Base-by-base conservation (phyloP, 208 protist species). In the Leishmania arabica region DNA sequence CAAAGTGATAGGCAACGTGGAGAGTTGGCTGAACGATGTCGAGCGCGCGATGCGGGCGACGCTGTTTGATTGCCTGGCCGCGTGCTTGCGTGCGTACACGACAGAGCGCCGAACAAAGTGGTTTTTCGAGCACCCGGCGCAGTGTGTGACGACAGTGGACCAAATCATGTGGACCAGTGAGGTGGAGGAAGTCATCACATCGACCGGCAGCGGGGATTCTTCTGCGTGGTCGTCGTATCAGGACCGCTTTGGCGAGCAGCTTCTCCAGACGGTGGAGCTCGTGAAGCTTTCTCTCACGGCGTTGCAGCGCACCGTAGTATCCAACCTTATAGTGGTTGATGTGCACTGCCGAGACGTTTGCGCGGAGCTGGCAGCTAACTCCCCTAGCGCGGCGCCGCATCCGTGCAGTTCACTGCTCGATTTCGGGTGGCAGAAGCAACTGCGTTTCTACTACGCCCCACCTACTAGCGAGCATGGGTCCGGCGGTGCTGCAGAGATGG, bases 311-410 rank as follows among this genome's bases (percentile, higher is more conserved):
- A 90, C 85, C 17, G 86, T 98, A 37, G 89, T 99, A 69, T 97
- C 91, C 45, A 98, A 97, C 49, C 88, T 99, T 45, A 99, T 99
- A 77, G 95, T 99, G 19, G 90, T 98, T 45, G 96, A 99, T 78
- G 98, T 99, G 72, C 98, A 99, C 87, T 96, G 88, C 84, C 90
- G 98, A 65, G 98, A 99, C 85, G 94, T 98, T 78, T 90, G 95
- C 65, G 82, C 90, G 34, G 84, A 84, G 31, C 83, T 99, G 7
- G 72, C 93, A n/a, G 86, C 86, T 19, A 66, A 84, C 8, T 80
- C 85, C 21, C 34, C 47, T n/a, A 31, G 15, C 49, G 34, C 8
- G 71, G 15, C 75, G 5, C 19, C n/a, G 56, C 62, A 81, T 13
- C 40, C 58, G 62, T 92, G 93, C 72, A 71, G 51, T 65, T 90